Base-by-base conservation (phyloP, 2,329 filamentous ascomycete genomes). In the Bisporella sp. region DNA sequence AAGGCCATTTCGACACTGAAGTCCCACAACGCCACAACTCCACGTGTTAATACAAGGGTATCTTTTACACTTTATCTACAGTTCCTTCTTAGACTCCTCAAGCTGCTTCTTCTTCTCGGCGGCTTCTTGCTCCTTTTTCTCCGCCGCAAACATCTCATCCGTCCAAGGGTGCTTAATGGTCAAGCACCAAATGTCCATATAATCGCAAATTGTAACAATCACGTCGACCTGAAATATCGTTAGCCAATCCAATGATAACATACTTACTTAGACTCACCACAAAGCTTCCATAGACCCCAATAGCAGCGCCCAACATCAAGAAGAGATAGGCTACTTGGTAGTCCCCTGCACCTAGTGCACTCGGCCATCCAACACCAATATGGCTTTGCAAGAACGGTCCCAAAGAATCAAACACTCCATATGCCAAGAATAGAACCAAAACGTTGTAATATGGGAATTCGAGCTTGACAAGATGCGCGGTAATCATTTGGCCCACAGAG, bases 281-380 rank as follows among this genome's bases (percentile, higher is more conserved):
- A 67, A 99, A 99, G 68, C 90, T 96, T 53, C 89, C 91, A 71
- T 99, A 96, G n/a, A 97, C 83, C 33, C 93, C 93, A 45, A 96
- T 68, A 0, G 86, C 87, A 52, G 89, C 72, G 29, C 93, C 93
- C 29, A 97, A 72, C 72, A 91, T 92, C 64, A 84, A 79, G 69
- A 96, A 97, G 66, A 96, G 80, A 68, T 91, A 96, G 2, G 89
- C 87, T 45, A 96, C 85, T 71, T 96, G 90, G 67, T 95, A 95
- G n/a, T 85, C 81, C 46, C 76, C 86, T 55, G 81, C 74, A 29
- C 87, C 88, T 5, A 95, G 74, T 3, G 82, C 80, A 63, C 82
- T 87, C 1, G 86, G 85, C 89, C 89, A 92, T 33, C 85, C 85
- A 44, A 80, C 67, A 21, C 75, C 70, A 57, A 70, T 53, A 41